Conservation (phyloP, 352 stramenopile species). For the Globisporangium cylindrosporum region DNA sequence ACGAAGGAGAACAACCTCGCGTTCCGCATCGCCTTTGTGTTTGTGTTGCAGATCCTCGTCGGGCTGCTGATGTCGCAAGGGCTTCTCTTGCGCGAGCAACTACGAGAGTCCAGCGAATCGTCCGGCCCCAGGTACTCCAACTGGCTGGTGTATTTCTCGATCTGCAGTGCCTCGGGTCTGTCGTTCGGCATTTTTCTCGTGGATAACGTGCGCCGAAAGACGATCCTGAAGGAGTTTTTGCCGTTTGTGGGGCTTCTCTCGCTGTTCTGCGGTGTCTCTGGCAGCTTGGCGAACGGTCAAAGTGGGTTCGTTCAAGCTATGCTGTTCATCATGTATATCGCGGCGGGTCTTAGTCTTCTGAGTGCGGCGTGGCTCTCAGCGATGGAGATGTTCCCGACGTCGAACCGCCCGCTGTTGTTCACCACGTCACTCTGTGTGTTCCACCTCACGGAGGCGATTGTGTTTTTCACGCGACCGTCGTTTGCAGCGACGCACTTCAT, state of each 20-base stretch:
- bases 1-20: slow-evolving; percentile 42
- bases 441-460: slow-evolving; percentile 46
- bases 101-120: slow-evolving; percentile 30
- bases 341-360: slow-evolving; percentile 62
- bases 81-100: slow-evolving; percentile 44
- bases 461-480: slow-evolving; percentile 60
- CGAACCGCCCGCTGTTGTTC: slow-evolving; percentile 62
- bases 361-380: slow-evolving; percentile 71
- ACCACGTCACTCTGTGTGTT: slow-evolving; percentile 67
- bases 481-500: slow-evolving; percentile 64
- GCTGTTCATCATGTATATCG: slow-evolving; percentile 64
- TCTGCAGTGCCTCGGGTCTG: slow-evolving; percentile 47
- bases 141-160: slow-evolving; percentile 54
- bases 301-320: slow-evolving; percentile 42
- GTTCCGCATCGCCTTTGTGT: slow-evolving; percentile 65
- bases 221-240: slow-evolving; percentile 86
- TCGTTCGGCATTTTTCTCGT: slow-evolving; percentile 77
- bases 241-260: slow-evolving; percentile 65
- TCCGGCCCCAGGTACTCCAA: slow-evolving; percentile 33
- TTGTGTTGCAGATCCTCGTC: slow-evolving; percentile 56
- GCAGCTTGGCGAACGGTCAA: slow-evolving; percentile 32
- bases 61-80: slow-evolving; percentile 67
- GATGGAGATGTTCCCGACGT: slow-evolving; percentile 79
- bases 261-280: slow-evolving; percentile 57
- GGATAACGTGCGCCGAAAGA: slow-evolving; percentile 86